These are phyloP conservation scores for Pseudoscleropodium purum DNA, from an alignment of 225 moss, liverwort and hornwort species.

Conservation along the genomic window DNA sequence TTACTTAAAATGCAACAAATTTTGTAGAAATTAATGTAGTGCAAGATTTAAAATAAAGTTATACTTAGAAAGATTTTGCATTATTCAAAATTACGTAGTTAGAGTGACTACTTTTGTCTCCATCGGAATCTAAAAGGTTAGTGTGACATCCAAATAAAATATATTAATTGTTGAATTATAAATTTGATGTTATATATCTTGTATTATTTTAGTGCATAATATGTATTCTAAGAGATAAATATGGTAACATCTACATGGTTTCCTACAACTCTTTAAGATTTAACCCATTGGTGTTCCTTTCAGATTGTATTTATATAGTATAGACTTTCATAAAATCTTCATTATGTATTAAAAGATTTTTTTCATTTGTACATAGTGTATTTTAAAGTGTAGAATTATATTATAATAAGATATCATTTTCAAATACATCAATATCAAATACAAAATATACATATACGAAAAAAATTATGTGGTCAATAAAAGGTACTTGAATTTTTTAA, in stretches of 20 bases:
- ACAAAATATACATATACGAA: background rate
- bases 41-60: background rate
- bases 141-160: background rate
- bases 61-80: background rate
- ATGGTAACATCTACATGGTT: rapidly evolving
- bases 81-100: background rate
- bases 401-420: background rate
- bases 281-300: background rate
- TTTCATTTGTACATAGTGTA: background rate
- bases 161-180: background rate
- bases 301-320: rapidly evolving
- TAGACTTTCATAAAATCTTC: background rate
- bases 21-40: background rate
- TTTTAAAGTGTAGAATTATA: background rate
- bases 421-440: background rate
- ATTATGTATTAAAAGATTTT: background rate
- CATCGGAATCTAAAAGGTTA: rapidly evolving
- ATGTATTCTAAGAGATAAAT: background rate
- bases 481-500: background rate
- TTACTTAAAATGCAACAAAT: background rate
- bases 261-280: background rate
- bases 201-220: background rate
- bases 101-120: background rate
- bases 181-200: background rate
- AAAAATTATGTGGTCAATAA: background rate